Conservation (phyloP, 257 asterid genomes). For the Ajuga chamaepitys region DNA sequence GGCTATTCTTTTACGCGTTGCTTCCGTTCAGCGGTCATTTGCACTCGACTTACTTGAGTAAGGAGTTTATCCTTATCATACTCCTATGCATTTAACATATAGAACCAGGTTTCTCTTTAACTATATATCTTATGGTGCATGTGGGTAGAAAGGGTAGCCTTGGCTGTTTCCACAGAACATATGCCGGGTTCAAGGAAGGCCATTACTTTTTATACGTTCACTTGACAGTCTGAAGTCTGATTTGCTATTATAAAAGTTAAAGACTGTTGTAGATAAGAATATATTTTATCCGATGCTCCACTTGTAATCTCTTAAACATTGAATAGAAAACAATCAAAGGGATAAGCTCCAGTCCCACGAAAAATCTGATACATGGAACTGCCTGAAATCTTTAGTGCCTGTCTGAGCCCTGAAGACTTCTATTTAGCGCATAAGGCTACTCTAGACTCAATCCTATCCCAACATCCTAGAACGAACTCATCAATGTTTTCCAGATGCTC, state of each 20-base stretch:
- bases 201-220: not conserved
- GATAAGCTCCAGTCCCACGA: too few species aligned
- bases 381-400: too few species aligned
- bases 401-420: too few species aligned
- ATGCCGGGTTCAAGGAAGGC: not conserved
- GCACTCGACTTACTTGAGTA: constrained; percentile 96
- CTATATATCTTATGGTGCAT: not conserved
- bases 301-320: too few species aligned
- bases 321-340: too few species aligned
- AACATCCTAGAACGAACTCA: too few species aligned
- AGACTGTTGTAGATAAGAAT: not conserved
- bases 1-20: constrained; percentile 82
- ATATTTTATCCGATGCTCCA: not conserved
- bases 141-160: constrained; percentile 8
- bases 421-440: too few species aligned
- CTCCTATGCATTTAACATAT: not conserved
- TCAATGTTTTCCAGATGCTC: too few species aligned
- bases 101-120: not conserved
- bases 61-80: constrained; percentile 27
- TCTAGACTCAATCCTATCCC: too few species aligned
- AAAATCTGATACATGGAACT: too few species aligned
- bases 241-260: not conserved
- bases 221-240: not conserved
- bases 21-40: constrained; percentile 81
- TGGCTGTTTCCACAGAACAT: not conserved